Percentiles rank a stretch among this genome's conserved stretches.
phyloP scores from a whole-genome alignment of 1,139 yeast species.

The Magnusiomyces magnusii region DNA sequence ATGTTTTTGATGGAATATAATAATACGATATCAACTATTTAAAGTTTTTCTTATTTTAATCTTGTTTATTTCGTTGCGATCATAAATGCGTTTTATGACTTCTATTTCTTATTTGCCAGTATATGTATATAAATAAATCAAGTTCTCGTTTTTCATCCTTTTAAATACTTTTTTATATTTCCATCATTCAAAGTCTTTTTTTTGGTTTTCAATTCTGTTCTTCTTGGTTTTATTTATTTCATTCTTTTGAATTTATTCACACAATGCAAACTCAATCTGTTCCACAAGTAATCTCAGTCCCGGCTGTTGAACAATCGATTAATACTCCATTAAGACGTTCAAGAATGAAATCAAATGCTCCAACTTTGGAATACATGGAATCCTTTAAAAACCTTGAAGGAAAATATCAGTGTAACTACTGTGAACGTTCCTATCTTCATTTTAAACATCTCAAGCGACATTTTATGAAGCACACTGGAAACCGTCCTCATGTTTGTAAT shows the following conservation, averaged over 20 bases:
- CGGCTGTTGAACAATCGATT: not conserved
- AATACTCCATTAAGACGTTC: not conserved
- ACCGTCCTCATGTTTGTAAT: slow-evolving; percentile 17
- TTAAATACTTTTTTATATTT: too few species aligned
- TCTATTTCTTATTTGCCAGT: not conserved
- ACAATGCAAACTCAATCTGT: not conserved
- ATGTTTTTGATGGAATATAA: not conserved
- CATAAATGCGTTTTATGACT: not conserved
- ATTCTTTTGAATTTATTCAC: too few species aligned
- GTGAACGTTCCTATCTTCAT: slow-evolving; percentile 16
- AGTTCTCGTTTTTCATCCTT: not conserved
- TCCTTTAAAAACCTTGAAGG: slow-evolving; percentile 19
- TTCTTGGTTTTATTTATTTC: not conserved
- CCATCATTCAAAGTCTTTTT: too few species aligned
- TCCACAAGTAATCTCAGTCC: not conserved
- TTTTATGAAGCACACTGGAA: slow-evolving; percentile 18
- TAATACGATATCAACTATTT: not conserved
- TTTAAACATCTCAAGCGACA: slow-evolving; percentile 18
- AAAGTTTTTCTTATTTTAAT: not conserved
- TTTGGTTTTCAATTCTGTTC: not conserved
- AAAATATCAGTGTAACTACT: slow-evolving; percentile 21
- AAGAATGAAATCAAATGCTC: slow-evolving; percentile 5
- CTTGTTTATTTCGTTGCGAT: not conserved
- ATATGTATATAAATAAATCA: too few species aligned
- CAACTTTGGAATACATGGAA: slow-evolving; percentile 14